Base-by-base conservation (phyloP, 2,329 filamentous ascomycete genomes). In the Epichloe typhina region DNA sequence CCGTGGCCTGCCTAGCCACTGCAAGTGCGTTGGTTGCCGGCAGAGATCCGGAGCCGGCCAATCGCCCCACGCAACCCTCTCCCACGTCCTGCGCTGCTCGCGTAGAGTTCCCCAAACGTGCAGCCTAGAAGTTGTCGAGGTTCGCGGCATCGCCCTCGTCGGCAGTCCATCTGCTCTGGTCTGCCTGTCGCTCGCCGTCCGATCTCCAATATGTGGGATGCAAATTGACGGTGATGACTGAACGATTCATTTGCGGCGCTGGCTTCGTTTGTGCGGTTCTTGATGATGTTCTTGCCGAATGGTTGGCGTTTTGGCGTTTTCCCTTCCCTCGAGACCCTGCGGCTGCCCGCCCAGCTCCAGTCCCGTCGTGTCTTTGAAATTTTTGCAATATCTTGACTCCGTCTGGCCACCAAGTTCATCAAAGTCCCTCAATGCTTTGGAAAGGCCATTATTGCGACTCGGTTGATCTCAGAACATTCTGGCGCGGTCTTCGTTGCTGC, bases 31-130 rank as follows among this genome's bases (percentile, higher is more conserved):
- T 39, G 47, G 46, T 13, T 26, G 37, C 19, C 47, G 44, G 51
- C 47, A 44, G 43, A 52, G 39, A 50, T 47, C 42, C 50, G 51
- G 51, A 47, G 39, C 45, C 46, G 40, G 49, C 38, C 49, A 47
- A 40, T 45, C 36, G 44, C 35, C 51, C 51, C 51, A 39, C 47
- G 31, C 17, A n/a, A 36, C 36, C 13, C 33, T 36, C 40, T 44
- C 35, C 45, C 33, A 42, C 19, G 46, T 39, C 17, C 40, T 15
- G 26, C 17, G 35, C 47, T 42, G 37, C 26, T 43, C 23, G 49
- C 41, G 49, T n/a, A 35, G 17, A 35, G 8, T 31, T 31, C 9
- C 26, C 26, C 26, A 26, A 26, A 26, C 2, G 26, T 8, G 7
- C 26, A 26, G 26, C 26, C 26, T 8, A 26, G 26, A 26, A 26